These are phyloP conservation scores for Microsporum canis DNA, from an alignment of 2,329 filamentous ascomycete genomes.

Conservation along the genomic window DNA sequence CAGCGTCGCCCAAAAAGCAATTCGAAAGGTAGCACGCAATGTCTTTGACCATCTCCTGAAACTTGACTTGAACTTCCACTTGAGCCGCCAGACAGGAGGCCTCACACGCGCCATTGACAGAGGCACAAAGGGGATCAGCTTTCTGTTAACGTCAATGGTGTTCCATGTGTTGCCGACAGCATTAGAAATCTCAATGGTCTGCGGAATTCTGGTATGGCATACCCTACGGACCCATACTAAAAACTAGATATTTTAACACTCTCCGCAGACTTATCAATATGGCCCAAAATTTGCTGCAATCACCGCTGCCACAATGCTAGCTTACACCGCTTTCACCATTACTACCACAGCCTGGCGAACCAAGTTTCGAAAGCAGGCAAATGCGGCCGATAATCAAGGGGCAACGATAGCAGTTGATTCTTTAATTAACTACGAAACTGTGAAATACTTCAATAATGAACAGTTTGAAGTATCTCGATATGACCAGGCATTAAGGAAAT, in stretches of 20 bases:
- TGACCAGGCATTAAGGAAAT: constrained; percentile 71
- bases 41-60: constrained; percentile 84
- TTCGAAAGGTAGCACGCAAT: constrained; percentile 77
- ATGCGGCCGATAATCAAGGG: constrained; percentile 89
- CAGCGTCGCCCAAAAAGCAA: constrained; percentile 92
- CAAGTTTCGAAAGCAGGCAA: constrained; percentile 87
- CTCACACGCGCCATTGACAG: constrained; percentile 89
- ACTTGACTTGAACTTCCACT: constrained; percentile 85
- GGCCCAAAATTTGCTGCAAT: constrained; percentile 84
- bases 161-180: constrained; percentile 93
- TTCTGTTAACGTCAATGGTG: constrained; percentile 93
- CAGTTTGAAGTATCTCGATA: constrained; percentile 86
- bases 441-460: constrained; percentile 99
- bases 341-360: constrained; percentile 94
- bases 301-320: constrained; percentile 79
- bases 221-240: background rate
- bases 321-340: constrained; percentile 94
- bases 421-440: constrained; percentile 95
- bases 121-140: constrained; percentile 97
- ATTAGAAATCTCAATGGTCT: constrained; percentile 88
- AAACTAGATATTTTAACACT: background rate
- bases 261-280: constrained; percentile 70
- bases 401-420: constrained; percentile 94
- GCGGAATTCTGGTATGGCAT: constrained; percentile 61
- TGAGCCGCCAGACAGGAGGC: constrained; percentile 88